Conservation (phyloP, 2,329 filamentous ascomycete genomes). For the Aspergillus sp. region DNA sequence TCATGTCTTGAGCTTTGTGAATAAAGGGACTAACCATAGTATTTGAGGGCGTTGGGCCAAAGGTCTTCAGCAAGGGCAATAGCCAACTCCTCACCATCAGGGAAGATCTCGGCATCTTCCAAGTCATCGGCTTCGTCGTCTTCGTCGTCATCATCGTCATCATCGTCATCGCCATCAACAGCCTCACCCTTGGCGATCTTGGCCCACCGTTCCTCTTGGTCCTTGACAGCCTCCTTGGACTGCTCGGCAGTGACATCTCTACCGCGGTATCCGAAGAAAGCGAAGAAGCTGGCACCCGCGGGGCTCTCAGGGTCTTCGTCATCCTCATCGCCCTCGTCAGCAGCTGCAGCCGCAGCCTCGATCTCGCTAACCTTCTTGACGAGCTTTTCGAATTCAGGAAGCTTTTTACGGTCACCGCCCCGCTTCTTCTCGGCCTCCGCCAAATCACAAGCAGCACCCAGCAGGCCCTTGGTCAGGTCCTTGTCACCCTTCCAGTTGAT, state of each 20-base stretch:
- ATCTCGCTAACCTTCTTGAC: conserved; percentile 41
- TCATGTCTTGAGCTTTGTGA: neutral
- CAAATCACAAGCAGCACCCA: conserved; percentile 63
- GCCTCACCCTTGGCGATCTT: conserved; percentile 45
- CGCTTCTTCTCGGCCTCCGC: conserved; percentile 54
- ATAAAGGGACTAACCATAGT: conserved; percentile 63
- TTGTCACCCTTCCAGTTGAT: conserved; percentile 82
- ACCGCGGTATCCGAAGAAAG: conserved; percentile 75
- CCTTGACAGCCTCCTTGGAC: conserved; percentile 53
- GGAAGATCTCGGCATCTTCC: conserved; percentile 73
- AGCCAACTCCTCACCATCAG: conserved; percentile 76
- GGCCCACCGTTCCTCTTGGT: conserved; percentile 52
- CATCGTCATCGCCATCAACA: conserved; percentile 33
- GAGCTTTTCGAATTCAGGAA: conserved; percentile 48
- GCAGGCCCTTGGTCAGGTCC: conserved; percentile 74
- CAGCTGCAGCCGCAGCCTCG: conserved; percentile 26
- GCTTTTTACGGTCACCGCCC: conserved; percentile 40
- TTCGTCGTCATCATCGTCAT: conserved; percentile 37
- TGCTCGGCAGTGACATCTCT: conserved; percentile 64
- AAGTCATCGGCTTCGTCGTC: conserved; percentile 56
- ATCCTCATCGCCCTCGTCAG: conserved; percentile 15
- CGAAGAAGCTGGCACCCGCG: conserved; percentile 71
- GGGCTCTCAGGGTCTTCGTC: conserved; percentile 41
- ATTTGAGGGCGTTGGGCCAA: conserved; percentile 79
- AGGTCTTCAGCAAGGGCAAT: conserved; percentile 76